phyloP scores from a whole-genome alignment of 1,284 basidiomycete genomes.

The Cryptococcus maquisensis region DNA sequence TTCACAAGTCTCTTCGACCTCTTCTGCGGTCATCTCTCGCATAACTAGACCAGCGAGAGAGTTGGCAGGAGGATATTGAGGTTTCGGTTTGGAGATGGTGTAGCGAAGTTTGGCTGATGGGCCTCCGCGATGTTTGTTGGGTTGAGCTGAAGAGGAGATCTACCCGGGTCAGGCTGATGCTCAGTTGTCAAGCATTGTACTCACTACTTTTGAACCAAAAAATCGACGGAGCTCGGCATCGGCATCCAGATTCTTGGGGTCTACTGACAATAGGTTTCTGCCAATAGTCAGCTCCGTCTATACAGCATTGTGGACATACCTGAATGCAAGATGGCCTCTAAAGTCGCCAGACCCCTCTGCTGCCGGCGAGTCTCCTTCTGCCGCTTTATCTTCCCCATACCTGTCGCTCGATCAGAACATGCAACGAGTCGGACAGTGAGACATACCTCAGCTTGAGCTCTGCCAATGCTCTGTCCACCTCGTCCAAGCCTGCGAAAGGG shows the following conservation, averaged over 20 bases:
- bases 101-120: slow-evolving; percentile 34
- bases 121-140: slow-evolving; percentile 26
- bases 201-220: slow-evolving; percentile 83
- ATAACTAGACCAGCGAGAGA: slow-evolving; percentile 60
- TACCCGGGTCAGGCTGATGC: neutral
- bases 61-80: slow-evolving; percentile 49
- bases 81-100: slow-evolving; percentile 44
- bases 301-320: neutral
- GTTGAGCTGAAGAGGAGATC: slow-evolving; percentile 32
- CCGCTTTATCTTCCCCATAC: slow-evolving; percentile 19
- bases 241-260: slow-evolving; percentile 70
- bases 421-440: neutral
- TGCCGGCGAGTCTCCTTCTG: slow-evolving; percentile 3
- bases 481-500: slow-evolving; percentile 59
- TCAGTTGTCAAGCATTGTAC: slow-evolving; percentile 20
- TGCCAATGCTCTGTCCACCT: slow-evolving; percentile 73
- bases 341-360: slow-evolving; percentile 3
- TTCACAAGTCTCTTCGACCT: slow-evolving; percentile 53
- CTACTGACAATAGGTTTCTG: slow-evolving; percentile 65
- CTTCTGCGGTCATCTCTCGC: slow-evolving; percentile 57
- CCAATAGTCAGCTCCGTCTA: neutral
- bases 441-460: slow-evolving; percentile 72
- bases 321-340: slow-evolving; percentile 20
- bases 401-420: slow-evolving; percentile 2
- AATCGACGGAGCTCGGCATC: slow-evolving; percentile 85